Percentiles rank a stretch among this genome's conserved stretches.
Evolutionary conservation across 2,329 filamentous ascomycete genomes (phyloP).

Genomic region (Pyrenophora tritici-repentis): DNA sequence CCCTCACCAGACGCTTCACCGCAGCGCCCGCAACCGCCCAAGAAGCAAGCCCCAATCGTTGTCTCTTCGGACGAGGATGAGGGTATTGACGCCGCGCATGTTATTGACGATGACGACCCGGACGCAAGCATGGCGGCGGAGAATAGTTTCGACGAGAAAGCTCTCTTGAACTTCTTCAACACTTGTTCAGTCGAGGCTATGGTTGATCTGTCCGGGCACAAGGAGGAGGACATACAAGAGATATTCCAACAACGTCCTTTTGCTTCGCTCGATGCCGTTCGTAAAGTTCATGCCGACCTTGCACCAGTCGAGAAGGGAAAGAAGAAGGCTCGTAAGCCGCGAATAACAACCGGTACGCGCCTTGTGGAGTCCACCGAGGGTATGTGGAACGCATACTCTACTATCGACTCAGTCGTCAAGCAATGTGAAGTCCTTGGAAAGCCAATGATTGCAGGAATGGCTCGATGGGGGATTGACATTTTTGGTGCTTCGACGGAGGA

Average conservation of each 20-base stretch:
- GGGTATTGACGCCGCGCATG: slow-evolving; percentile 43
- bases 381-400: slow-evolving; percentile 79
- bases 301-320: slow-evolving; percentile 36
- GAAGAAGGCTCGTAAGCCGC: slow-evolving; percentile 45
- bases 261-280: slow-evolving; percentile 65
- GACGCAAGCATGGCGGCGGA: slow-evolving; percentile 47
- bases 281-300: slow-evolving; percentile 60
- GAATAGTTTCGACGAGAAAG: slow-evolving; percentile 51
- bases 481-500: slow-evolving; percentile 64
- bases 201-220: slow-evolving; percentile 78
- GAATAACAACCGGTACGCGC: slow-evolving; percentile 65
- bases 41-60: slow-evolving; percentile 19
- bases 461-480: slow-evolving; percentile 70
- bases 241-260: slow-evolving; percentile 81
- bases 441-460: slow-evolving; percentile 67
- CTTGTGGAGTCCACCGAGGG: slow-evolving; percentile 69
- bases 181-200: slow-evolving; percentile 75
- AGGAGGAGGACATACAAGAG: slow-evolving; percentile 68
- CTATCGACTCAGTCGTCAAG: slow-evolving; percentile 80
- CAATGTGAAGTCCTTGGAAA: slow-evolving; percentile 75
- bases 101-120: slow-evolving; percentile 48
- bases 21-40: slow-evolving; percentile 23
- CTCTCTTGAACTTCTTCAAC: slow-evolving; percentile 82
- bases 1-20: slow-evolving; percentile 26
- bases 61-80: slow-evolving; percentile 41